phyloP scores from a whole-genome alignment of 208 protist genomes.

The Leishmania tropica region DNA sequence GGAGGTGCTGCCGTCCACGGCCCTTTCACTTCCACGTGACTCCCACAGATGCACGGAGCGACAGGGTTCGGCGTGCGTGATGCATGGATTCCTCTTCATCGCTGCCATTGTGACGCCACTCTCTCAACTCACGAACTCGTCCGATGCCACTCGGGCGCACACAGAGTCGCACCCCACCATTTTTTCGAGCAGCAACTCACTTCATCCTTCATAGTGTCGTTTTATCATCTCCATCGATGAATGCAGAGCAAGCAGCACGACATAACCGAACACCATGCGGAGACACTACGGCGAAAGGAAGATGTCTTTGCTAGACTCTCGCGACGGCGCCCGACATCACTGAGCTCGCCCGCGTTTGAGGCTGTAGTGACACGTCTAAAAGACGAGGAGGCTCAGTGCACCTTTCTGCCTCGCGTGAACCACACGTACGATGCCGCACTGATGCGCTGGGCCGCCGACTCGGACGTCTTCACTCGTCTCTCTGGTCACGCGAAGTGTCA shows the following conservation, averaged over 20 bases:
- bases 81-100: not conserved
- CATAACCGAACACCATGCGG: not conserved
- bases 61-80: not conserved
- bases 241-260: not conserved
- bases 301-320: slow-evolving; percentile 16
- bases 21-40: not conserved
- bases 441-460: not conserved
- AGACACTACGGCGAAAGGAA: not conserved
- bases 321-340: not conserved
- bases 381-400: slow-evolving; percentile 4
- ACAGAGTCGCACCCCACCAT: not conserved
- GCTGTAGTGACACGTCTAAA: not conserved
- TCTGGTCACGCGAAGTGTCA: slow-evolving; percentile 21
- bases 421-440: slow-evolving; percentile 10
- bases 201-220: not conserved
- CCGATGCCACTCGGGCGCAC: not conserved
- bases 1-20: not conserved
- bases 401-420: slow-evolving; percentile 18
- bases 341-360: slow-evolving; percentile 7
- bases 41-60: not conserved
- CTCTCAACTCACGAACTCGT: not conserved
- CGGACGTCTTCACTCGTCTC: slow-evolving; percentile 16
- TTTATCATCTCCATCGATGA: not conserved
- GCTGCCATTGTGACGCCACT: not conserved
- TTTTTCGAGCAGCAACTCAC: not conserved